Evolutionary conservation across 768 basidiomycete species (phyloP), one percentile per base, ranked within the genome.

Genomic region (Podaxis pistillaris): DNA sequence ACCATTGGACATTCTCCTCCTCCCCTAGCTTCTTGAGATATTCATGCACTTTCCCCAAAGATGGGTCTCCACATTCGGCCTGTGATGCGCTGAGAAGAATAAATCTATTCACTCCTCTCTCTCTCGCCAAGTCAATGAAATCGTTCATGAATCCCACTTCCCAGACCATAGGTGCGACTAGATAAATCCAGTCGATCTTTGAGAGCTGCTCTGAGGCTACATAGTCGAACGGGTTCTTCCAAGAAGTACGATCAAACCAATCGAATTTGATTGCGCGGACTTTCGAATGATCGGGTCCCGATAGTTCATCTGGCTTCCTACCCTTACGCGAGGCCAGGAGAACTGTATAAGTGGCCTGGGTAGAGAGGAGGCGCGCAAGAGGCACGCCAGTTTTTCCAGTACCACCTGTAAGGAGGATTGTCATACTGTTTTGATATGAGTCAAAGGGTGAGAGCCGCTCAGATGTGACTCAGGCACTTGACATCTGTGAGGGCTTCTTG

Each of bases 341-440:
- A 15, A 75, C 61, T 2, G 71, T 64, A 17, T 71, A 65, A 1
- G 70, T 67, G 4, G 73, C 67, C 7, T 62, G 53, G 4, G 71
- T 63, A 7, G 51, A 44, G 1, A 78, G 65, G 11, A 72, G 68
- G 1, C 63, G 68, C 4, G 76, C 72, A 2, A 75, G 68, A 17
- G 64, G 67, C 1, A 63, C 57, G 3, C 72, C 69, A 3, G 74
- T 74, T 40, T 73, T 74, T 8, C 76, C 76, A 9, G 75, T 76
- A n/a, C 74, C 76, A 3, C 76, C 77, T 54, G 68, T 73, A 64
- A 77, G 63, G n/a, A 77, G 70, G 38, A 72, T 74, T n/a, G 75
- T 72, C 74, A 75, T 75, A n/a, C 12, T 49, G n/a, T 22, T 37
- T 11, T 4, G 44, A n/a, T 46, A 15, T 8, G 8, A 19, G 19